Evolutionary conservation across 2,329 filamentous ascomycete species (phyloP).

Genomic region (Beauveria medogensis): DNA sequence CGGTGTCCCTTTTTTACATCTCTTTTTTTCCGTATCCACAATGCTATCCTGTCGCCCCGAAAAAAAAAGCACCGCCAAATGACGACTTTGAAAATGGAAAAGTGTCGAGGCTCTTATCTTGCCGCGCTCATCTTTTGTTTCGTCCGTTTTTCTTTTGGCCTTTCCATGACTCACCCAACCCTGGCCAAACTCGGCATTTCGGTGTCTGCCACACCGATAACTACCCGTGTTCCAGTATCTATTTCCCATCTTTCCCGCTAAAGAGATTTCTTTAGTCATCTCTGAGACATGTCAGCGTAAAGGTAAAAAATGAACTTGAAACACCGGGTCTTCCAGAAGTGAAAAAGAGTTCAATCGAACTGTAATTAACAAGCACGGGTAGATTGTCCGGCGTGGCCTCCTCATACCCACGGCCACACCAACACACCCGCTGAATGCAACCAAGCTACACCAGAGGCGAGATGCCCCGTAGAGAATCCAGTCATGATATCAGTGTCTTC

Average conservation of each 20-base stretch:
- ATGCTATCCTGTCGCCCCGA: neutral
- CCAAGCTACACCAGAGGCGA: neutral
- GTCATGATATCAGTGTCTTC: no score
- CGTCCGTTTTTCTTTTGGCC: no score
- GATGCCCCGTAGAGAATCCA: neutral
- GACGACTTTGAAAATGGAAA: neutral
- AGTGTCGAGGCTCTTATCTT: neutral
- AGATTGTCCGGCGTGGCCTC: neutral
- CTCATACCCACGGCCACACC: neutral
- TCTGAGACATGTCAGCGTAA: no score
- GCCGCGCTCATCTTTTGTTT: neutral
- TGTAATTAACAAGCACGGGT: neutral
- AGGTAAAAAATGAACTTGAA: neutral
- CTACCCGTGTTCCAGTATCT: no score
- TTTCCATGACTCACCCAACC: neutral
- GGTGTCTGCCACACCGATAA: conserved; percentile 1
- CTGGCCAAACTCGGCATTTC: neutral
- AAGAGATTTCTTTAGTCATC: no score
- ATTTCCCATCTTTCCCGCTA: no score
- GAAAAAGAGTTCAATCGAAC: neutral
- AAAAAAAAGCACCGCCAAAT: neutral
- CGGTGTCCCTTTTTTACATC: neutral
- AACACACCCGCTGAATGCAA: neutral
- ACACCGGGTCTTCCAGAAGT: neutral
- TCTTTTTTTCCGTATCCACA: neutral